phyloP scores from a whole-genome alignment of 2,329 filamentous ascomycete species.

The Phialocephala subalpina region DNA sequence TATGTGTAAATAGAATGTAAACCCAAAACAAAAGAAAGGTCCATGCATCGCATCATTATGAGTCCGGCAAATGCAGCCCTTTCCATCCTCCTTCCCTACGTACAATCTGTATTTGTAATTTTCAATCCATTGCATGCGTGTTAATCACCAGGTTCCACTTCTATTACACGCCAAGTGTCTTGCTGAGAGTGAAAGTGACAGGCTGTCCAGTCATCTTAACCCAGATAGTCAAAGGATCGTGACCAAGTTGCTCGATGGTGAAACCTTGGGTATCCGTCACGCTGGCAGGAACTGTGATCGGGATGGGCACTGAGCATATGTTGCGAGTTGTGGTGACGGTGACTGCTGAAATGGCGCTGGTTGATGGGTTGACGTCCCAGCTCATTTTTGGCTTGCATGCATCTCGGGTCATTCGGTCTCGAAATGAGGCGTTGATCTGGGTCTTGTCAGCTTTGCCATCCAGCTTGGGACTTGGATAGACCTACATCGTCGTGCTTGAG shows the following conservation, averaged over 20 bases:
- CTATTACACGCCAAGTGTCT: slow-evolving; percentile 20
- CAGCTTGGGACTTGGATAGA: not conserved
- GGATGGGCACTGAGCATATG: slow-evolving; percentile 35
- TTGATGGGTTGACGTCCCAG: slow-evolving; percentile 25
- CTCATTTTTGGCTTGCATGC: slow-evolving; percentile 32
- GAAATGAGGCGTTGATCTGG: slow-evolving; percentile 47
- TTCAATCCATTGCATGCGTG: not conserved
- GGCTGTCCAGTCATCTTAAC: slow-evolving; percentile 53
- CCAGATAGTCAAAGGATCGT: slow-evolving; percentile 60
- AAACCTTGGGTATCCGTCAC: slow-evolving; percentile 33
- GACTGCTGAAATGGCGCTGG: slow-evolving; percentile 34
- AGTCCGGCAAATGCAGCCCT: no score
- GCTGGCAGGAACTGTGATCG: slow-evolving; percentile 46
- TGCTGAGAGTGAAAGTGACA: slow-evolving; percentile 49
- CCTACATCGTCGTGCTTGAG: slow-evolving; percentile 64
- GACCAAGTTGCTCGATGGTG: slow-evolving; percentile 56
- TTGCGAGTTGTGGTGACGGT: slow-evolving; percentile 51
- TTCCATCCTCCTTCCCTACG: no score
- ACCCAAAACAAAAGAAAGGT: no score
- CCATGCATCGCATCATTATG: no score
- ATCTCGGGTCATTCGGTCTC: slow-evolving; percentile 51
- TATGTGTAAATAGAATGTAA: no score
- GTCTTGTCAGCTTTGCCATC: not conserved
- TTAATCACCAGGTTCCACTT: not conserved
- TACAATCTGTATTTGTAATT: no score